Percentiles rank a stretch among this genome's conserved stretches.
Evolutionary conservation across 2,329 filamentous ascomycete species (phyloP).

Genomic region (Drechslerella stenobrocha): DNA sequence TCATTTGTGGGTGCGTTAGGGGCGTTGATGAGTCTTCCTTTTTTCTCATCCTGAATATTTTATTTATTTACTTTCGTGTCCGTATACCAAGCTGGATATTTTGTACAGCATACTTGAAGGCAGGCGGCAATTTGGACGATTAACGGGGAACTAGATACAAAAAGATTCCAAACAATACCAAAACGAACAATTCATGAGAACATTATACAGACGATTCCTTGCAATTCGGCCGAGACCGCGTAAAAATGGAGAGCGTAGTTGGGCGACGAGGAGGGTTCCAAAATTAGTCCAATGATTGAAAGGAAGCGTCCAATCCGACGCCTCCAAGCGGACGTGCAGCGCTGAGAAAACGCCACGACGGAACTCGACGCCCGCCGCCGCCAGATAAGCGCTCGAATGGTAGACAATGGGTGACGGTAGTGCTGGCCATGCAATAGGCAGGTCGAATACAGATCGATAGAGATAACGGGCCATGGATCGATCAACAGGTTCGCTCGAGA

Average conservation of each 20-base stretch:
- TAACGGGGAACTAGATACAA: background rate
- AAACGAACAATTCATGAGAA: no score
- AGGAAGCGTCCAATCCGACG: conserved; percentile 1
- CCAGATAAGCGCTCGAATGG: background rate
- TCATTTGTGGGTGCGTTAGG: conserved; percentile 45
- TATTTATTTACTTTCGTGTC: conserved; percentile 12
- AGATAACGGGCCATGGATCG: background rate
- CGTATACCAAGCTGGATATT: background rate
- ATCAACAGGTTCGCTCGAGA: background rate
- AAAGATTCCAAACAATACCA: background rate
- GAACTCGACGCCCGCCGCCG: background rate
- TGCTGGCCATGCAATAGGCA: background rate
- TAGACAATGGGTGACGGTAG: background rate
- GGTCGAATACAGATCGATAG: conserved; percentile 6
- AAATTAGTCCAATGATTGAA: background rate
- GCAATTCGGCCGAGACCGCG: no score
- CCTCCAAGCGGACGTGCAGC: background rate
- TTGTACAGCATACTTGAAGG: conserved; percentile 9
- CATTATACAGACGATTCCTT: no score
- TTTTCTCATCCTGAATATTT: background rate
- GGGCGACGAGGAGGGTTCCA: no score
- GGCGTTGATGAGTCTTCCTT: conserved; percentile 30
- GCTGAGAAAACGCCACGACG: conserved; percentile 1
- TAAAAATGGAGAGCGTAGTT: no score
- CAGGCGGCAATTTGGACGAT: background rate